phyloP scores from a whole-genome alignment of 192 early-diverging fungal genomes.

The Geranomyces variabilis region DNA sequence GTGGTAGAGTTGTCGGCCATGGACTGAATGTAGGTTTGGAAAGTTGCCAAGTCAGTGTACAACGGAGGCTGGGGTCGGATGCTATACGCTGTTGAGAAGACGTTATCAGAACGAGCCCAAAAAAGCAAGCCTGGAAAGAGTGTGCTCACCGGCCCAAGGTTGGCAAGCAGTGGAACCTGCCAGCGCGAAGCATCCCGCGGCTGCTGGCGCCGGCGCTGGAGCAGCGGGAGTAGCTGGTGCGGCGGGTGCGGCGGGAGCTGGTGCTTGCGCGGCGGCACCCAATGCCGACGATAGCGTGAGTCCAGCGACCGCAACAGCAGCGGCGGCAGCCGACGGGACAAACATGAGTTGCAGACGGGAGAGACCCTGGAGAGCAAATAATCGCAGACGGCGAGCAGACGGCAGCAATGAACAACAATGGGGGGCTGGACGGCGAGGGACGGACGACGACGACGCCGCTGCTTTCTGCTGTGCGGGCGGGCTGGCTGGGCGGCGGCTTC shows the following conservation, averaged over 20 bases:
- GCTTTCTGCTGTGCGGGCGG: too few species aligned
- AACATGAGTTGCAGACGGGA: too few species aligned
- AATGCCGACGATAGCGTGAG: too few species aligned
- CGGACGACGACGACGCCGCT: too few species aligned
- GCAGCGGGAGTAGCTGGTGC: neutral
- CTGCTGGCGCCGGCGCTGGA: neutral
- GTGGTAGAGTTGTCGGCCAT: slow-evolving; percentile 22
- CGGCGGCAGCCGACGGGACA: too few species aligned
- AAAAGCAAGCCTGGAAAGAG: neutral
- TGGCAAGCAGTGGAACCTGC: neutral
- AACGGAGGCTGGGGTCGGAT: neutral
- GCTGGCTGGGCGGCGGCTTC: too few species aligned
- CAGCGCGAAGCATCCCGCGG: slow-evolving; percentile 3
- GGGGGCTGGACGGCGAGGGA: too few species aligned
- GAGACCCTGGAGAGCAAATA: too few species aligned
- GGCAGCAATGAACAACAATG: too few species aligned
- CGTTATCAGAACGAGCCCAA: neutral
- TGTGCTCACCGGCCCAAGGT: neutral
- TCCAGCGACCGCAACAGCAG: too few species aligned
- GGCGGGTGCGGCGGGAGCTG: neutral
- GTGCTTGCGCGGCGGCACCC: slow-evolving; percentile 1
- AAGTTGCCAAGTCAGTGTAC: slow-evolving; percentile 34
- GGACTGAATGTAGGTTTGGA: slow-evolving; percentile 33
- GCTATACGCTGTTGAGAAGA: neutral
- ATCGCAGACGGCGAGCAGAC: too few species aligned